phyloP scores from a whole-genome alignment of 352 stramenopile species.

The Phytophthora sp. region DNA sequence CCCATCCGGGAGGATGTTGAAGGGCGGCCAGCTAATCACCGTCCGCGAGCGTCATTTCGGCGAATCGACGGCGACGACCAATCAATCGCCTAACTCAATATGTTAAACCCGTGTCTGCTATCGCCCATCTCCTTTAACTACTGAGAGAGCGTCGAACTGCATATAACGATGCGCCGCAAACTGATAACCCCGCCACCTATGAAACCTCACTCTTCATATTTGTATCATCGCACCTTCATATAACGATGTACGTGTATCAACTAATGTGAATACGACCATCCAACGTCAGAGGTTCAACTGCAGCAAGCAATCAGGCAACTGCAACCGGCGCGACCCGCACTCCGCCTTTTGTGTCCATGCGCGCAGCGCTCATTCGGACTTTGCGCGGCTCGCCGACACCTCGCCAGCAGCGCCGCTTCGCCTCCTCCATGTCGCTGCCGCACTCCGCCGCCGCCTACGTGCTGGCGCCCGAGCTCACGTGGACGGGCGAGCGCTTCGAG shows the following conservation, averaged over 20 bases:
- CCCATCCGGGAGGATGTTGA: conserved; percentile 26
- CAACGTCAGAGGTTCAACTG: conserved; percentile 5
- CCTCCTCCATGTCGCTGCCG: conserved; percentile 19
- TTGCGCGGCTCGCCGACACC: conserved; percentile 18
- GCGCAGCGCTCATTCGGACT: conserved; percentile 28
- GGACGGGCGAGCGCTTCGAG: conserved; percentile 65
- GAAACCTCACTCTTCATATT: background rate
- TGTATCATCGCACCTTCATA: too few species aligned
- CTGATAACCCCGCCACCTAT: background rate
- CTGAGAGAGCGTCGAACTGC: background rate
- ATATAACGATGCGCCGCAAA: too few species aligned
- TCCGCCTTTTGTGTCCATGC: conserved; percentile 31
- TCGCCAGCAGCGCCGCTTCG: conserved; percentile 11
- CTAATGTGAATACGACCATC: background rate
- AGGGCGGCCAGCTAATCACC: conserved; percentile 16
- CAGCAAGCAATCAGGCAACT: background rate
- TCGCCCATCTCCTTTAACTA: conserved; percentile 12
- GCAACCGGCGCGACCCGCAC: conserved; percentile 8
- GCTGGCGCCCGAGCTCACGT: conserved; percentile 71
- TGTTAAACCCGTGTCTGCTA: background rate
- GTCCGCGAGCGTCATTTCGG: background rate
- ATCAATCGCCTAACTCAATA: conserved; percentile 28
- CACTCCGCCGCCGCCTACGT: conserved; percentile 43
- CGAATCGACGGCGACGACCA: conserved; percentile 17
- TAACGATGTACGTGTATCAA: too few species aligned